Evolutionary conservation across 805 yeast species (phyloP).

Genomic region (Starmerella bombicola): DNA sequence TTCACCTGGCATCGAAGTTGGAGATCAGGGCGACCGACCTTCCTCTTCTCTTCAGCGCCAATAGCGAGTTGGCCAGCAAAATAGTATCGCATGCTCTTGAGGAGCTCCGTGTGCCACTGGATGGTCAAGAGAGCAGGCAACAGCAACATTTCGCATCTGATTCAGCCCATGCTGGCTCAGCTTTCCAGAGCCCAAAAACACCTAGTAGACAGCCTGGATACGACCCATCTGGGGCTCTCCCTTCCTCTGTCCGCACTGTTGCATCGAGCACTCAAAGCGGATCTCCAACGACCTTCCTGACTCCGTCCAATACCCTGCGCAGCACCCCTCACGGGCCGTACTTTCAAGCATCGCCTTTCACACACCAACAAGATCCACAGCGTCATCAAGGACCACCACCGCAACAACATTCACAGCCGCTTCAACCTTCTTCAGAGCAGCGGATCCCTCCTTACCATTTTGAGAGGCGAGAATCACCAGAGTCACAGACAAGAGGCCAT

Average conservation of each 20-base stretch:
- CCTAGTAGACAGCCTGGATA: neutral
- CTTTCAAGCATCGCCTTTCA: no score
- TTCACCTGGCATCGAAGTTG: slow-evolving; percentile 47
- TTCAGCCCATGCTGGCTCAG: no score
- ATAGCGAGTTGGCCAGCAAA: slow-evolving; percentile 6
- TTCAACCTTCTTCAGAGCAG: slow-evolving; percentile 4
- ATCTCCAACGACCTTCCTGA: no score
- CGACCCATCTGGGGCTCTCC: neutral
- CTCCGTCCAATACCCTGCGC: no score
- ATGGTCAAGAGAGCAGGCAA: no score
- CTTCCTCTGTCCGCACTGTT: no score
- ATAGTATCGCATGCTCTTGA: neutral
- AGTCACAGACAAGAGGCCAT: slow-evolving; percentile 20
- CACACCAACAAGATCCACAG: no score
- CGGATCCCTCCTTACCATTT: slow-evolving; percentile 21
- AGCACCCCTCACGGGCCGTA: no score
- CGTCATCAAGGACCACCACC: slow-evolving; percentile 9
- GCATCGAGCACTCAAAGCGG: no score
- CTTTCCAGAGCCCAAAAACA: neutral
- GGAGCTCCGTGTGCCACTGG: no score
- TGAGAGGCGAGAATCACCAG: slow-evolving; percentile 17
- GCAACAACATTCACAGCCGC: slow-evolving; percentile 16
- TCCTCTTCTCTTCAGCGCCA: slow-evolving; percentile 22
- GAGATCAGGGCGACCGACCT: slow-evolving; percentile 55
- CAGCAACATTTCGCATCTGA: no score